Conservation (phyloP, 2,329 filamentous ascomycete genomes). For the Verticillium nubilum region DNA sequence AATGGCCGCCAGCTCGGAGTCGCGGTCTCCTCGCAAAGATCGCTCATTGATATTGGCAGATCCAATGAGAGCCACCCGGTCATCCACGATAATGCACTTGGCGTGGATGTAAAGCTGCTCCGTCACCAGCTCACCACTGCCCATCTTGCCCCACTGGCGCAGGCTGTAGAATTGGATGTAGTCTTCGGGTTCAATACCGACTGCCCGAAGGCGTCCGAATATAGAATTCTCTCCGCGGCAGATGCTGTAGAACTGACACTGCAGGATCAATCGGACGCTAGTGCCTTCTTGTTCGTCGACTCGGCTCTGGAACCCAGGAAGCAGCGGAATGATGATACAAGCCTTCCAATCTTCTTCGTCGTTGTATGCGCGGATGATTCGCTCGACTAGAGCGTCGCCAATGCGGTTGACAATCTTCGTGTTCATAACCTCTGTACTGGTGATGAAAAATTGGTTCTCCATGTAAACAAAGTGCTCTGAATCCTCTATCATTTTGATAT, state of each 20-base stretch:
- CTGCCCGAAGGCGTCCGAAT: constrained; percentile 74
- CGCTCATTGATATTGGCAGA: constrained; percentile 99
- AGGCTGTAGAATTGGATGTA: constrained; percentile 95
- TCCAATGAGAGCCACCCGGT: constrained; percentile 87
- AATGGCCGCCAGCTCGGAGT: constrained; percentile 87
- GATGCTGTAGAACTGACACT: constrained; percentile 94
- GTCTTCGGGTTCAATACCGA: constrained; percentile 85
- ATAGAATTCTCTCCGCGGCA: constrained; percentile 89
- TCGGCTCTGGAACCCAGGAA: constrained; percentile 98
- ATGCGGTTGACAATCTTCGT: constrained; percentile 89
- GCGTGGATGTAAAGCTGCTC: constrained; percentile 98
- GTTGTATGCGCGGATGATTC: constrained; percentile 77
- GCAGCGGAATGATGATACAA: constrained; percentile 84
- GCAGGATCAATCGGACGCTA: constrained; percentile 91
- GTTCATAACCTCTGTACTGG: constrained; percentile 81
- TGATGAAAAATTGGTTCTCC: constrained; percentile 98
- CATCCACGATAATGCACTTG: constrained; percentile 94
- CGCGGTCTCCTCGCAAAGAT: constrained; percentile 85
- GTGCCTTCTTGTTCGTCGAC: constrained; percentile 92
- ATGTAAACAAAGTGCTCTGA: constrained; percentile 98
- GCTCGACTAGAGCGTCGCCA: constrained; percentile 88
- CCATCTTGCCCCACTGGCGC: constrained; percentile 87
- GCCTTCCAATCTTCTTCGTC: constrained; percentile 88
- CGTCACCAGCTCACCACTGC: constrained; percentile 77
- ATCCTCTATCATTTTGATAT: constrained; percentile 88